These are phyloP conservation scores for Anisodus acutangulus DNA, from an alignment of 257 asterid species.

Conservation along the genomic window DNA sequence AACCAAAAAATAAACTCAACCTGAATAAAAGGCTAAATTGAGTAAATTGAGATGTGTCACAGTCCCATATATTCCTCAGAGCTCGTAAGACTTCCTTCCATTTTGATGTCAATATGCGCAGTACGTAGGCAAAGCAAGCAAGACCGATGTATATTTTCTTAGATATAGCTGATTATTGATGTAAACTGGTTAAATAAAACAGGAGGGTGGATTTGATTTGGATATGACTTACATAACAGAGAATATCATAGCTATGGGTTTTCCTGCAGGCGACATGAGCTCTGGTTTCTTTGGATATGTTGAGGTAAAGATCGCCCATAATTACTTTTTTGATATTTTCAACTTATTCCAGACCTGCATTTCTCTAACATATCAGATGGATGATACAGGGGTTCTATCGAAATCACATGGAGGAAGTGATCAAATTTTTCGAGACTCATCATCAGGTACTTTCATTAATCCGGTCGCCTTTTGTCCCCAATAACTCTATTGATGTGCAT, in stretches of 20 bases:
- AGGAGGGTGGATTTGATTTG: slow-evolving; percentile 98
- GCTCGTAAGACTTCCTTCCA: neutral
- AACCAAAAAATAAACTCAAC: neutral
- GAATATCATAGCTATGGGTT: slow-evolving; percentile 94
- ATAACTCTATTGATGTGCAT: neutral
- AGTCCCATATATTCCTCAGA: neutral
- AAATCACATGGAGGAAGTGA: slow-evolving; percentile 99
- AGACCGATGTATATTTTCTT: neutral
- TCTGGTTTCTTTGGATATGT: slow-evolving; percentile 95
- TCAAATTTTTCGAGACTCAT: slow-evolving; percentile 93
- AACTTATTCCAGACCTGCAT: slow-evolving; percentile 14
- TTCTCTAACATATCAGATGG: slow-evolving; percentile 35
- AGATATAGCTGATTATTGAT: neutral
- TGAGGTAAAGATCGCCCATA: slow-evolving; percentile 61
- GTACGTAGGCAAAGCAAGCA: neutral
- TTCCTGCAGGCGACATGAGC: slow-evolving; percentile 98
- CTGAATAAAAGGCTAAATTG: neutral
- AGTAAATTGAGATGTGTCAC: neutral
- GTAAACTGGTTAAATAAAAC: slow-evolving; percentile 29
- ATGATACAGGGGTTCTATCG: slow-evolving; percentile 82
- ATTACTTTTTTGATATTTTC: slow-evolving; percentile 19
- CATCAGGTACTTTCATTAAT: slow-evolving; percentile 62
- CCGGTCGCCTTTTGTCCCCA: neutral
- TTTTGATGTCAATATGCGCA: neutral
- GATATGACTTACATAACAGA: slow-evolving; percentile 90